A percentile compares a stretch with the other conserved stretches of the same genome.
phyloP scores from a whole-genome alignment of 768 basidiomycete genomes.

The Rickenella mellea region DNA sequence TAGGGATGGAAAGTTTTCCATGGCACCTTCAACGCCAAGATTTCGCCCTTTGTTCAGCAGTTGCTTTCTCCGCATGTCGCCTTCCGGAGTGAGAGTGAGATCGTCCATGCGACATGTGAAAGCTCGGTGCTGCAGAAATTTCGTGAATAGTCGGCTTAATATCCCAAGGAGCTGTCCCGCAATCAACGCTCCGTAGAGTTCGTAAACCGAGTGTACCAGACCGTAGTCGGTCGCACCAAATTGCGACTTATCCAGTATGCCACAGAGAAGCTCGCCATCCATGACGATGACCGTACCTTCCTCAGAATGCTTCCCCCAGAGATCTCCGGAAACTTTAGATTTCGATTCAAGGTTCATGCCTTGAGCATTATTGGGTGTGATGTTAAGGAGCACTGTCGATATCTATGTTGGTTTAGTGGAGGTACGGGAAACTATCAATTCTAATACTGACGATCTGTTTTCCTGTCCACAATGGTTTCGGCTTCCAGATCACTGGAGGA shows the following conservation, averaged over 20 bases:
- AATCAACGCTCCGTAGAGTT: slow-evolving; percentile 82
- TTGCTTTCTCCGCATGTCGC: slow-evolving; percentile 58
- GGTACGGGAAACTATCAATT: background rate
- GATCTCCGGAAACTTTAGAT: slow-evolving; percentile 79
- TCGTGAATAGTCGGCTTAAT: slow-evolving; percentile 90
- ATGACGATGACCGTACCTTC: slow-evolving; percentile 87
- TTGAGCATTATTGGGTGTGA: slow-evolving; percentile 68
- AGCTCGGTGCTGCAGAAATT: slow-evolving; percentile 91
- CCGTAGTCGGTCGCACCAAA: slow-evolving; percentile 96
- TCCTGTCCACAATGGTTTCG: slow-evolving; percentile 88
- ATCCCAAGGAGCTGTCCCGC: slow-evolving; percentile 91
- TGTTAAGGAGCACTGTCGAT: slow-evolving; percentile 87
- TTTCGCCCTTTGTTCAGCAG: slow-evolving; percentile 59
- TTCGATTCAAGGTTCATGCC: slow-evolving; percentile 82
- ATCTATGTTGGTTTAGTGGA: slow-evolving; percentile 44
- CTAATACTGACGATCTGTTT: slow-evolving; percentile 77
- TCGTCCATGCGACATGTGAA: slow-evolving; percentile 99
- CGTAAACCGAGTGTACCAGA: slow-evolving; percentile 93
- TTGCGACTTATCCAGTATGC: slow-evolving; percentile 93
- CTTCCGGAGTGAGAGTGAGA: slow-evolving; percentile 77
- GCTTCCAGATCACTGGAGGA: slow-evolving; percentile 90
- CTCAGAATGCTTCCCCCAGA: slow-evolving; percentile 72
- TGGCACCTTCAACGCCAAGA: slow-evolving; percentile 79
- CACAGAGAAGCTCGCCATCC: slow-evolving; percentile 88
- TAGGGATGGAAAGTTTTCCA: slow-evolving; percentile 83